Base-by-base conservation (phyloP, 2,329 filamentous ascomycete genomes). In the Boeremia exigua region DNA sequence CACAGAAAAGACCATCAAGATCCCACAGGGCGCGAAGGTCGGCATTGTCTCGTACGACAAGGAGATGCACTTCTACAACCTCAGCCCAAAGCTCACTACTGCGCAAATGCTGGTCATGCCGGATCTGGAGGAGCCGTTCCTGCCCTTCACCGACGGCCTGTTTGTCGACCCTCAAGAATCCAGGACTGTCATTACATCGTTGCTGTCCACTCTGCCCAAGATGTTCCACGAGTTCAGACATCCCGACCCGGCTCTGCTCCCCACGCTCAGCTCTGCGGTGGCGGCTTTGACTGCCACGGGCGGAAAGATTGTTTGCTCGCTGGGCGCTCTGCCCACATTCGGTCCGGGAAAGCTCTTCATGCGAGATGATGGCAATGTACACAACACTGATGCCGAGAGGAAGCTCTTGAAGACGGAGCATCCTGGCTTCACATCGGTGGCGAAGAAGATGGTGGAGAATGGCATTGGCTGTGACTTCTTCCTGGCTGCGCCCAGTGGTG, bases 91-190 rank as follows among this genome's bases (percentile, higher is more conserved):
- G 36, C 81, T 97, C 37, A 89, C 95, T 51, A 88, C 92, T 77
- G 92, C 95, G 9, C 95, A 99, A 72, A 97, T 99, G 92, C 86
- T 99, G 81, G 93, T 99, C 46, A 96, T 99, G 91, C 91, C 95
- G 3, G 95, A 99, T 72, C 84, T 99, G 44, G 93, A 98, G 68
- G 95, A 99, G 64, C 95, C 95, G 0, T 99, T 99, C 73, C 87
- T 98, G 14, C 93, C 95, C 2, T 81, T 99, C 15, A 92, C 90
- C 60, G 90, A 96, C 54, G 93, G 94, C 14, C 82, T 99, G 9
- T 98, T 98, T 74, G 94, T 98, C 14, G 94, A 99, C 74, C 92
- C 95, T 1, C 88, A 92, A 66, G 91, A 96, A 74, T 95, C 92
- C 40, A 94, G 89, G 81, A 81, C 87, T 23, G 88, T 96, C 68